A percentile compares a stretch with the other conserved stretches of the same genome.
Conservation (phyloP, 2,329 filamentous ascomycete genomes). For the Ploettnerulaceae sp. region DNA sequence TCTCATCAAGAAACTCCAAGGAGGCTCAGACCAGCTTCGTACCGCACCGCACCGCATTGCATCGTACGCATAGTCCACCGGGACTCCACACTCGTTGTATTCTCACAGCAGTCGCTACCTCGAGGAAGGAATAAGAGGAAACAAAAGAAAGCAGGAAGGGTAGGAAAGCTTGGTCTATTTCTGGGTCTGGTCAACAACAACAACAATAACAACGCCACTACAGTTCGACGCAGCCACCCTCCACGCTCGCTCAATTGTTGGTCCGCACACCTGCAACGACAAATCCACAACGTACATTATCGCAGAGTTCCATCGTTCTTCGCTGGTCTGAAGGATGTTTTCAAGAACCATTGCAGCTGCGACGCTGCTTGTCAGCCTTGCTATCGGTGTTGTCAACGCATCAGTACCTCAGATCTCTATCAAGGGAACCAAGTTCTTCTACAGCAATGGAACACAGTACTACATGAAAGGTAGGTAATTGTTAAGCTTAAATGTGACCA, state of each 20-base stretch:
- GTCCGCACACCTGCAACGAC: not conserved
- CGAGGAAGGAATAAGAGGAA: no score
- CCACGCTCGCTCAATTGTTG: conserved; percentile 9
- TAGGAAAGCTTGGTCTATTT: no score
- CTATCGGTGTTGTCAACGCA: conserved; percentile 30
- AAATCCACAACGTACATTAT: conserved; percentile 1
- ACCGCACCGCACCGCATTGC: not conserved
- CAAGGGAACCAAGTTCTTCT: conserved; percentile 81
- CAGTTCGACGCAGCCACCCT: no score
- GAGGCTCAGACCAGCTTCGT: not conserved
- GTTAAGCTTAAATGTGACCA: not conserved
- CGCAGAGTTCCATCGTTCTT: conserved; percentile 7
- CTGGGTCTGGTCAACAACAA: no score
- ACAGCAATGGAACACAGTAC: conserved; percentile 73
- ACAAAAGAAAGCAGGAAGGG: no score
- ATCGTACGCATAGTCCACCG: conserved; percentile 1
- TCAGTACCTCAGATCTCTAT: conserved; percentile 45
- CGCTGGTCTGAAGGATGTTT: conserved; percentile 23
- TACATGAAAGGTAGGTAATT: conserved; percentile 66
- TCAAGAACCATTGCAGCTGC: conserved; percentile 22
- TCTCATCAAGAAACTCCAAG: not conserved
- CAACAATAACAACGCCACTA: conserved; percentile 2
- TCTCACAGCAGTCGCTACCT: conserved; percentile 7
- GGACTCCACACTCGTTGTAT: conserved; percentile 10
- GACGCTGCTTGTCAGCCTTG: conserved; percentile 26